phyloP scores from a whole-genome alignment of 352 stramenopile species.

The Pythium plurisporium region DNA sequence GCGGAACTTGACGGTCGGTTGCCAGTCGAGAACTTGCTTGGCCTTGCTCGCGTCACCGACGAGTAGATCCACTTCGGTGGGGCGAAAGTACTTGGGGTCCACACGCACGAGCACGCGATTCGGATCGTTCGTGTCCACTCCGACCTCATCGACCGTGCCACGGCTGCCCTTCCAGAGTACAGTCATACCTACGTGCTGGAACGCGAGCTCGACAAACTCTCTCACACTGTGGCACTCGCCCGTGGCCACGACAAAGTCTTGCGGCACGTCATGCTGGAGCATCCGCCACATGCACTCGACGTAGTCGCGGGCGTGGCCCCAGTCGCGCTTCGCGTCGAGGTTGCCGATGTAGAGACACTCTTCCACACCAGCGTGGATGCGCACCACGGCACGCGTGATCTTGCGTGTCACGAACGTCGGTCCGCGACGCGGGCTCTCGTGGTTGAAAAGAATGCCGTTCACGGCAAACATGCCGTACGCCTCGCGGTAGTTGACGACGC shows the following conservation, averaged over 20 bases:
- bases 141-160: constrained; percentile 92
- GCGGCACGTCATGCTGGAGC: constrained; percentile 82
- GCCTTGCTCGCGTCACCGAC: constrained; percentile 95
- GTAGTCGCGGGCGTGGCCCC: constrained; percentile 98
- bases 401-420: constrained; percentile 99
- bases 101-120: constrained; percentile 92
- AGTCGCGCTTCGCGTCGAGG: constrained; percentile 97
- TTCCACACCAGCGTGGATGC: constrained; percentile 90
- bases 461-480: constrained; percentile 93
- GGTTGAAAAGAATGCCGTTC: constrained; percentile 99
- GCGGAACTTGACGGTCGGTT: constrained; percentile 88
- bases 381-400: constrained; percentile 94
- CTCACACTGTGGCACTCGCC: constrained; percentile 97
- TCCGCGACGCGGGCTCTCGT: constrained; percentile 96
- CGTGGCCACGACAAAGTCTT: constrained; percentile 89
- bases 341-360: constrained; percentile 97
- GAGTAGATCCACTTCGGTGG: constrained; percentile 97
- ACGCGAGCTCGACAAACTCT: constrained; percentile 97
- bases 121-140: constrained; percentile 87
- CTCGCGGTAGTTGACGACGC: constrained; percentile 98
- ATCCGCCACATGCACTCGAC: constrained; percentile 99
- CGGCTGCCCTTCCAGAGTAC: constrained; percentile 91
- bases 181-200: constrained; percentile 81
- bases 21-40: constrained; percentile 88
- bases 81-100: constrained; percentile 97